phyloP scores from a whole-genome alignment of 805 yeast genomes.

The Candida oleophila region DNA sequence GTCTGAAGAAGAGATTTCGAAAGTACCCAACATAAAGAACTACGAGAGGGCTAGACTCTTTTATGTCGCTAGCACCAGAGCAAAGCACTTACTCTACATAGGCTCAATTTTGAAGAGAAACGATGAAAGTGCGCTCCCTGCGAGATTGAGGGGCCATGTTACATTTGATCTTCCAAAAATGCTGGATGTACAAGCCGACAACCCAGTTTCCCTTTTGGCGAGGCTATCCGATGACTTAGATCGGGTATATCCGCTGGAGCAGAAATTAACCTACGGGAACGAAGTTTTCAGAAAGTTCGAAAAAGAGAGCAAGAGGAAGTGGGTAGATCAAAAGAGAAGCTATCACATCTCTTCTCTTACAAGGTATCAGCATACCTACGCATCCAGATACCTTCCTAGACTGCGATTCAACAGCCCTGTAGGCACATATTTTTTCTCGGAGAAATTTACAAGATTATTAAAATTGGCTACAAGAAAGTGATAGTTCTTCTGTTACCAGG shows the following conservation, averaged over 20 bases:
- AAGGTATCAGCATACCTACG: too few relatives aligned
- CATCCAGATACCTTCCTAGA: too few relatives aligned
- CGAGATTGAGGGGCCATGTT: conserved; percentile 7
- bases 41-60: conserved; percentile 32
- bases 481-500: too few relatives aligned
- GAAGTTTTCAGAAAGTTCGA: not conserved
- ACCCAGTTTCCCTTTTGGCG: conserved; percentile 4
- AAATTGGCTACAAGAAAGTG: too few relatives aligned
- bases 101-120: conserved; percentile 14
- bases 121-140: conserved; percentile 3
- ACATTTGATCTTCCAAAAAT: conserved; percentile 14
- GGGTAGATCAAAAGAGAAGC: not conserved
- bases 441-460: too few relatives aligned
- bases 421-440: too few relatives aligned
- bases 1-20: not conserved
- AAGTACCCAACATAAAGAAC: not conserved
- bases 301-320: not conserved
- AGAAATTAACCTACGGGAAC: not conserved
- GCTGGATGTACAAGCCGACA: not conserved
- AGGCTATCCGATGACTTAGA: conserved; percentile 10
- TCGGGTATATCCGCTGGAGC: not conserved
- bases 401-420: too few relatives aligned
- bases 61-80: conserved; percentile 70
- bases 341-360: not conserved
- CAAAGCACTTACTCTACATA: conserved; percentile 45